A percentile compares a stretch with the other conserved stretches of the same genome.
phyloP scores from a whole-genome alignment of 2,329 filamentous ascomycete species.

The Malbranchea cinnamomea region DNA sequence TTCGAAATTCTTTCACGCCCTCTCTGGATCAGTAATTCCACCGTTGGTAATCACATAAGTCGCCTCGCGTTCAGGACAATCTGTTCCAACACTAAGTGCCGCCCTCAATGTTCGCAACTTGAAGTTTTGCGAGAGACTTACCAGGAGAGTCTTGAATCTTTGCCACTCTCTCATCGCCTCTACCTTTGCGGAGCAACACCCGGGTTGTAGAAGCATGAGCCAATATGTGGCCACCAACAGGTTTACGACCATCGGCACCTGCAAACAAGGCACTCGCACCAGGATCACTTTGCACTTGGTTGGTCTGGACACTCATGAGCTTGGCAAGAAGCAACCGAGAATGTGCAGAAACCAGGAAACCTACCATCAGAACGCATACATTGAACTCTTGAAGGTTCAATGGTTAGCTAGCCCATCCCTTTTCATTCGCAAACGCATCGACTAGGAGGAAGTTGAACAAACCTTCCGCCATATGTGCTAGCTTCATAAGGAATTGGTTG shows the following conservation, averaged over 20 bases:
- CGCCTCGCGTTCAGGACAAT: slow-evolving; percentile 53
- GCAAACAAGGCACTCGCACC: slow-evolving; percentile 54
- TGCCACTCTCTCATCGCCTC: slow-evolving; percentile 54
- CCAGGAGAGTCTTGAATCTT: slow-evolving; percentile 55
- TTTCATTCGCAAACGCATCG: not conserved
- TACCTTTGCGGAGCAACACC: slow-evolving; percentile 50
- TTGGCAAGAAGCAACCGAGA: not conserved
- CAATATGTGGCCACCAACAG: slow-evolving; percentile 52
- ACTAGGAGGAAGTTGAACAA: slow-evolving; percentile 7
- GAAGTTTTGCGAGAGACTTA: slow-evolving; percentile 21
- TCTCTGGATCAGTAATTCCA: slow-evolving; percentile 53
- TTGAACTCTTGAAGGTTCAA: slow-evolving; percentile 42
- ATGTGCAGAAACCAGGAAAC: slow-evolving; percentile 4
- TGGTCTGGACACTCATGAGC: slow-evolving; percentile 34
- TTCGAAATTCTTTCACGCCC: slow-evolving; percentile 30
- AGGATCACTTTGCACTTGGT: slow-evolving; percentile 57
- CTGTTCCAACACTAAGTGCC: slow-evolving; percentile 23
- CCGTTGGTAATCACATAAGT: slow-evolving; percentile 57
- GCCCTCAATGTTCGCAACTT: not conserved
- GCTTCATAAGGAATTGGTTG: slow-evolving; percentile 47
- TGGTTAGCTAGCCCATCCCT: slow-evolving; percentile 6
- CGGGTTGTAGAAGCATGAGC: slow-evolving; percentile 54
- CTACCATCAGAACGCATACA: slow-evolving; percentile 46
- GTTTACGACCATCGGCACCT: slow-evolving; percentile 52
- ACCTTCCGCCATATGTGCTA: slow-evolving; percentile 51